These are phyloP conservation scores for Globisporangium nodosum DNA, from an alignment of 352 stramenopile genomes.

Conservation along the genomic window DNA sequence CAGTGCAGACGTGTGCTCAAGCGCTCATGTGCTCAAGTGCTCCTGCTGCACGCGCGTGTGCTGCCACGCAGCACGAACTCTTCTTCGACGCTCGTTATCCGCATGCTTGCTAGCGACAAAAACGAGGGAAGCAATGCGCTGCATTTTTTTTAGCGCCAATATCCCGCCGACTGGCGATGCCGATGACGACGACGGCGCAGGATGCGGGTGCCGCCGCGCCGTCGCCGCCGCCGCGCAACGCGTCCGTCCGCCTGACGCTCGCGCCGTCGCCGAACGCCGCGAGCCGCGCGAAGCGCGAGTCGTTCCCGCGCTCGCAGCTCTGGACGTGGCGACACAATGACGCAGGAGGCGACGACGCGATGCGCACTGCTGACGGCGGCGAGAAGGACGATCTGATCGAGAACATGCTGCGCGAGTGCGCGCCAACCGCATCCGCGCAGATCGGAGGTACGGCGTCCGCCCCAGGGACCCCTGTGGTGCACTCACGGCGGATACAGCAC, in stretches of 20 bases:
- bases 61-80: too few relatives aligned
- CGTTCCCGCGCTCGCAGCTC: constrained; percentile 53
- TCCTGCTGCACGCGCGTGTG: too few relatives aligned
- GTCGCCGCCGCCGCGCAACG: neutral
- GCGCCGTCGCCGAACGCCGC: constrained; percentile 8
- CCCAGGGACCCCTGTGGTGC: neutral
- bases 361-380: neutral
- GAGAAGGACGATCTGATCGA: constrained; percentile 45
- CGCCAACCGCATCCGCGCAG: constrained; percentile 15
- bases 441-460: constrained; percentile 2
- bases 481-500: constrained; percentile 10
- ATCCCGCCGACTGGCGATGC: too few relatives aligned
- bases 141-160: too few relatives aligned
- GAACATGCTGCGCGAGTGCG: constrained; percentile 49
- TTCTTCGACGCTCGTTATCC: too few relatives aligned
- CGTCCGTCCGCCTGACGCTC: neutral
- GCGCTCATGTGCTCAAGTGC: too few relatives aligned
- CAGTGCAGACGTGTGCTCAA: too few relatives aligned
- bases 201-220: neutral
- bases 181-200: neutral
- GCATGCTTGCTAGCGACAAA: too few relatives aligned
- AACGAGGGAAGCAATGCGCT: too few relatives aligned
- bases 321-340: constrained; percentile 43
- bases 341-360: neutral
- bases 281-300: constrained; percentile 18